Percentiles rank a stretch among this genome's conserved stretches.
phyloP scores from a whole-genome alignment of 2,329 filamentous ascomycete genomes.

The Mariannaea elegans region DNA sequence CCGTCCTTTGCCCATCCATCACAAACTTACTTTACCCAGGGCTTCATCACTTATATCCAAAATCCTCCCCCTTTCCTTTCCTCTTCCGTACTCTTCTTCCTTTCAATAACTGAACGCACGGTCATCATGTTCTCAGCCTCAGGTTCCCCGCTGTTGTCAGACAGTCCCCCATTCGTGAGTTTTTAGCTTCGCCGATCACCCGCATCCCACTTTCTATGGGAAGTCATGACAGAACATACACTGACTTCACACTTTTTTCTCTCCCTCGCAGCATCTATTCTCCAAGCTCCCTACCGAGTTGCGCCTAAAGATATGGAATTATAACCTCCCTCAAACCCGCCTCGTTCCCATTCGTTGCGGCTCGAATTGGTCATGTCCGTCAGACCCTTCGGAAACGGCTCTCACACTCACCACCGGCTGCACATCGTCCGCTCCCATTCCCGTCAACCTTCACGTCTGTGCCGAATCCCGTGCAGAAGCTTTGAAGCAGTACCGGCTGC shows the following conservation, averaged over 20 bases:
- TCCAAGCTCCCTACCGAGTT: slow-evolving; percentile 55
- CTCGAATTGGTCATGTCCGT: slow-evolving; percentile 39
- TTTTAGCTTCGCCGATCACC: slow-evolving; percentile 24
- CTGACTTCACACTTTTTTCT: slow-evolving; percentile 17
- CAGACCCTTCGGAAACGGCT: slow-evolving; percentile 11
- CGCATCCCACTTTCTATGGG: background rate
- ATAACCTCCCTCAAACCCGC: slow-evolving; percentile 53
- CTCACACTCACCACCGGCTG: slow-evolving; percentile 45
- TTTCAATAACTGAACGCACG: background rate
- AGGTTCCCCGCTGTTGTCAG: slow-evolving; percentile 6
- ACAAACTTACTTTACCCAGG: background rate
- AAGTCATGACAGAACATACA: background rate
- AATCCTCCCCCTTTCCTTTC: background rate
- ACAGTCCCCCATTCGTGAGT: slow-evolving; percentile 22
- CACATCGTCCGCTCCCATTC: slow-evolving; percentile 52
- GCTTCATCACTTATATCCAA: too few species aligned
- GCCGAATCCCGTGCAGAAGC: slow-evolving; percentile 57
- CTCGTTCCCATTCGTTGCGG: slow-evolving; percentile 56
- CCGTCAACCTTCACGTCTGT: slow-evolving; percentile 56
- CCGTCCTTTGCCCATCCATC: background rate
- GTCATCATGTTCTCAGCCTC: slow-evolving; percentile 2
- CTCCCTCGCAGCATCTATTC: slow-evolving; percentile 50
- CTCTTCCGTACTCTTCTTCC: background rate
- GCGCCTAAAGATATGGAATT: slow-evolving; percentile 57
- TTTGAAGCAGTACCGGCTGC: slow-evolving; percentile 50